Conservation (phyloP, 2,329 filamentous ascomycete species). For the Simplicillium sp. region DNA sequence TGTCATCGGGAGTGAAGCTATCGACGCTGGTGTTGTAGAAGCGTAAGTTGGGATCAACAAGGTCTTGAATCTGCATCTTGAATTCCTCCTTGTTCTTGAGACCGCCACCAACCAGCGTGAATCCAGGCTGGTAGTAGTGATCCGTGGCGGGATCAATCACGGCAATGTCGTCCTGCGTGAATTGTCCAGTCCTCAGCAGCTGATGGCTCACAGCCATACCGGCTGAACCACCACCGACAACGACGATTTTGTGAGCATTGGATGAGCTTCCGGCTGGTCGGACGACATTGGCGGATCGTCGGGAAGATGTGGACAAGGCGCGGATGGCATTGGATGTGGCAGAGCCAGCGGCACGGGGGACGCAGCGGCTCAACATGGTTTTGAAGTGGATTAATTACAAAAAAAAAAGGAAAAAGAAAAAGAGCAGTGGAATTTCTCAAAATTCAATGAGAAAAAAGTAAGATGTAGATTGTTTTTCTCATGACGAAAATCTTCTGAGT, state of each 20-base stretch:
- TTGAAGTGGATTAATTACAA: too few relatives aligned
- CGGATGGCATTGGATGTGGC: conserved; percentile 2
- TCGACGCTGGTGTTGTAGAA: conserved; percentile 46
- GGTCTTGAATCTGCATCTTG: conserved; percentile 33
- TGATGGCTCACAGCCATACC: conserved; percentile 59
- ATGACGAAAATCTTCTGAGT: too few relatives aligned
- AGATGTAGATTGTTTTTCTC: too few relatives aligned
- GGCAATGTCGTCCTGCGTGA: conserved; percentile 50
- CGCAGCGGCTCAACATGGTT: too few relatives aligned
- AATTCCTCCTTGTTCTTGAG: conserved; percentile 54
- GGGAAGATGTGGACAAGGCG: too few relatives aligned
- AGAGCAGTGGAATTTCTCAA: too few relatives aligned
- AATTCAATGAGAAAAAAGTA: too few relatives aligned
- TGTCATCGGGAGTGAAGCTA: conserved; percentile 44
- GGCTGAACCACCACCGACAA: conserved; percentile 58
- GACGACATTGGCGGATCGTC: too few relatives aligned
- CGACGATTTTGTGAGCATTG: conserved; percentile 48
- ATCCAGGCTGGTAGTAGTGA: conserved; percentile 62
- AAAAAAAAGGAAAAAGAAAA: too few relatives aligned
- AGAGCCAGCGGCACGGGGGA: neutral
- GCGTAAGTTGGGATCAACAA: conserved; percentile 52
- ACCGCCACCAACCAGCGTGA: conserved; percentile 59
- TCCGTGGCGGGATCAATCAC: conserved; percentile 52
- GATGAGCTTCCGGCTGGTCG: too few relatives aligned
- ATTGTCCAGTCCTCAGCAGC: conserved; percentile 49